Evolutionary conservation across 768 basidiomycete species (phyloP), one percentile per base, ranked within the genome.

Genomic region (Botryobasidium botryosum): DNA sequence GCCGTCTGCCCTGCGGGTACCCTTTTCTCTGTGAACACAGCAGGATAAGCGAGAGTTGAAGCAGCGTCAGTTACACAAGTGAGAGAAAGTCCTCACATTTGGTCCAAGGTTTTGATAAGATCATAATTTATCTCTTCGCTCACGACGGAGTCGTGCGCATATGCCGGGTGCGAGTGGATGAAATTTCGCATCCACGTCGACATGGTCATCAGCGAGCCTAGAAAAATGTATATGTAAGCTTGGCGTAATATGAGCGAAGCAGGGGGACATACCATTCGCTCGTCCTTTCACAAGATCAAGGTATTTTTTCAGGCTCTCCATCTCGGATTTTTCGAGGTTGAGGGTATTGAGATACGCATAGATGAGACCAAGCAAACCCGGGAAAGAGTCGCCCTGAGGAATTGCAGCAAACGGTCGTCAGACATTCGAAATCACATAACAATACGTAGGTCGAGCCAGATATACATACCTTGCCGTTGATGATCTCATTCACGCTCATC

Each of bases 141-240:
- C 17, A 99, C 85, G 41, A 81, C 79, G n/a, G 87, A 91, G 62
- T 99, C 87, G 40, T 74, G 70, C 59, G 80, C 78, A 64, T 99
- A 99, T 17, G 65, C 70, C 5, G 90, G 84, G 59, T 99, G 92
- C 2, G 76, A 70, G 23, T 76, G 75, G 32, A 99, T 82, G 62
- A 94, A 97, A 39, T 80, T 70, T 29, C 92, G 73, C 47, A 92
- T 88, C 87, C 87, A 99, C 3, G 76, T 75, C 8, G 92, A 92
- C 4, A 85, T 75, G 0, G 92, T 96, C 58, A 74, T 60, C 21
- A 94, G 64, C 4, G 77, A 68, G 20, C 87, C 87, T 87, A 45
- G 10, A 5, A 39, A 43, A 41, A 41, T n/a, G 7, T 25, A 5
- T 27, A n/a, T n/a, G n/a, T n/a, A n/a, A n/a, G n/a, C n/a, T n/a